Percentiles rank a stretch among this genome's conserved stretches.
phyloP scores from a whole-genome alignment of 257 asterid genomes.

The Solanum commersonii region DNA sequence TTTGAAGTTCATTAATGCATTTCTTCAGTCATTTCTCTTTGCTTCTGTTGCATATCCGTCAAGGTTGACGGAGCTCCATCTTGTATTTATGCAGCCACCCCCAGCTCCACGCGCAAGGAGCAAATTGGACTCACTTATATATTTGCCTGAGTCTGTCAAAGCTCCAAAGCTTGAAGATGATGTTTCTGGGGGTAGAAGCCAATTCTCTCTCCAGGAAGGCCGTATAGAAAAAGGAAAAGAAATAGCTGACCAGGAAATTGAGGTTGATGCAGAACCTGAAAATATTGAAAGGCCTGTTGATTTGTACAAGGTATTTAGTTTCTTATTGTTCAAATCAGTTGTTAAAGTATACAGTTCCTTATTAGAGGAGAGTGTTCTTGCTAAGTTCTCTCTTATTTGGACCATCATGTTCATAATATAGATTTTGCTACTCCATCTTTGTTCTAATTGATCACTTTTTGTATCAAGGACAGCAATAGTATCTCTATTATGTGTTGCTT shows the following conservation, averaged over 20 bases:
- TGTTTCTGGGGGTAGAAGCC: conserved; percentile 5
- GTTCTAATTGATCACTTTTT: not conserved
- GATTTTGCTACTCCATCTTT: not conserved
- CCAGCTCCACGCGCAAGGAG: conserved; percentile 74
- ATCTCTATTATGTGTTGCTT: not conserved
- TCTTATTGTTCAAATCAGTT: not conserved
- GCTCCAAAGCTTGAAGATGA: conserved; percentile 30
- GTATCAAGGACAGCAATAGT: not conserved
- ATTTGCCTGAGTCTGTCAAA: conserved; percentile 54
- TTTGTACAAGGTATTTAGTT: conserved; percentile 62
- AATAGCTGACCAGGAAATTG: conserved; percentile 25
- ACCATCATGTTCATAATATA: not conserved
- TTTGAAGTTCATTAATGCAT: not conserved
- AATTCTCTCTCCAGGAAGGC: conserved; percentile 20
- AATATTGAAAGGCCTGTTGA: conserved; percentile 91
- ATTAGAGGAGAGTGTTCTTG: not conserved
- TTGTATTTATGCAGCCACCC: conserved; percentile 56
- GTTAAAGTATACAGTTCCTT: not conserved
- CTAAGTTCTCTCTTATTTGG: not conserved
- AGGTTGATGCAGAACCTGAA: conserved; percentile 48
- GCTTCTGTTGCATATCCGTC: not conserved
- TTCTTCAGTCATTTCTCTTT: not conserved
- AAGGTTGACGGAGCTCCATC: not conserved
- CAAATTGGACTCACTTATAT: conserved; percentile 84
- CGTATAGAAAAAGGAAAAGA: conserved; percentile 20